phyloP scores from a whole-genome alignment of 2,329 filamentous ascomycete genomes.

The Herpotrichia juniperi region DNA sequence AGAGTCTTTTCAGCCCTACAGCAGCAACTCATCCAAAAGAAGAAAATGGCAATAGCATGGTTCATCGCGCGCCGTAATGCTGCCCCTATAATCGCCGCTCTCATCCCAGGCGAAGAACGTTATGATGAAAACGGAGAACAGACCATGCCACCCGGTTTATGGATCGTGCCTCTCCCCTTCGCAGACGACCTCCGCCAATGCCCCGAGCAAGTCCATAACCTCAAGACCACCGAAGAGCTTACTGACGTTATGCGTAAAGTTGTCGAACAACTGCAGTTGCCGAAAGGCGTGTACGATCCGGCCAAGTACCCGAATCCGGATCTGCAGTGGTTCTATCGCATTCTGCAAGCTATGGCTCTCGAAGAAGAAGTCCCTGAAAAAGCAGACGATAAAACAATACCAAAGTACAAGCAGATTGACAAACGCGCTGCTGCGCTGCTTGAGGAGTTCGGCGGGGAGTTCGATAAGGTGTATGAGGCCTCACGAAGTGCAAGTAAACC shows the following conservation, averaged over 20 bases:
- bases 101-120: constrained; percentile 75
- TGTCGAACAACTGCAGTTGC: constrained; percentile 85
- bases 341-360: constrained; percentile 87
- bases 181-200: constrained; percentile 84
- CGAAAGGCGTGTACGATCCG: constrained; percentile 83
- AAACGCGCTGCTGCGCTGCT: constrained; percentile 85
- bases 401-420: constrained; percentile 85
- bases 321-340: constrained; percentile 96
- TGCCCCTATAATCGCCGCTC: constrained; percentile 77
- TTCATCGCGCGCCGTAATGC: constrained; percentile 83
- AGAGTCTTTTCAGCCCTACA: constrained; percentile 91
- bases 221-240: constrained; percentile 66
- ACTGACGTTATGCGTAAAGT: constrained; percentile 83
- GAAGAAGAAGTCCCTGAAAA: constrained; percentile 86
- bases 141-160: constrained; percentile 80
- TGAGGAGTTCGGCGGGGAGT: constrained; percentile 73
- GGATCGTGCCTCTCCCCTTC: constrained; percentile 86
- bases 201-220: constrained; percentile 64
- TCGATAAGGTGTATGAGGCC: constrained; percentile 66
- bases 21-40: constrained; percentile 78
- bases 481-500: constrained; percentile 46
- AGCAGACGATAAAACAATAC: constrained; percentile 78
- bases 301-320: constrained; percentile 88
- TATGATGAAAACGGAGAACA: constrained; percentile 69
- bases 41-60: constrained; percentile 89